These are phyloP conservation scores for Buxus sempervirens DNA, from an alignment of 164 flowering plant genomes.

Conservation along the genomic window DNA sequence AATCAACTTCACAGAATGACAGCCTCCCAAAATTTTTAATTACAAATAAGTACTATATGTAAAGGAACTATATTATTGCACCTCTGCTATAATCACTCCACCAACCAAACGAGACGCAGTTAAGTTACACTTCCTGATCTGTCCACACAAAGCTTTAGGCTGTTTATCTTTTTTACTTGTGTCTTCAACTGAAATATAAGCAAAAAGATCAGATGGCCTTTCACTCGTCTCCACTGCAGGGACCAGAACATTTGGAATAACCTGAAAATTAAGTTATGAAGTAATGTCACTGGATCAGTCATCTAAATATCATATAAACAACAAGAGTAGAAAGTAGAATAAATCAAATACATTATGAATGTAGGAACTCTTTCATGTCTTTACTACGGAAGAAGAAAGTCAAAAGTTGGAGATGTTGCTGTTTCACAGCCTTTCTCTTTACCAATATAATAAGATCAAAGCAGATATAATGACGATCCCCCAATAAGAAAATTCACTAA, in stretches of 20 bases:
- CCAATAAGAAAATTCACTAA: neutral
- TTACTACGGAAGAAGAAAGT: neutral
- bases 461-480: neutral
- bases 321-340: no score
- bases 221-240: constrained; percentile 23
- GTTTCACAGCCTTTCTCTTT: neutral
- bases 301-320: neutral
- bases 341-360: no score
- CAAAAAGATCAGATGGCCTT: constrained; percentile 41
- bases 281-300: neutral
- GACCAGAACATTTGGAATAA: constrained; percentile 56
- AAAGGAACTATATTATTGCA: constrained; percentile 17
- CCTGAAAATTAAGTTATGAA: constrained; percentile 40
- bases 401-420: neutral
- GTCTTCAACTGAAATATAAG: constrained; percentile 62
- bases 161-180: constrained; percentile 15
- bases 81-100: constrained; percentile 65
- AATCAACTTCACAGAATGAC: neutral
- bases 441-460: neutral
- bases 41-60: neutral
- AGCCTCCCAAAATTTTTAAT: neutral
- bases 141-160: constrained; percentile 31
- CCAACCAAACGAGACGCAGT: constrained; percentile 47
- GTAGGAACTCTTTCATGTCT: neutral
- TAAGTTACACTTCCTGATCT: constrained; percentile 64